Percentiles rank a stretch among this genome's conserved stretches.
Evolutionary conservation across 306 rosid genomes (phyloP).

Genomic region (Gleditsia sinensis): DNA sequence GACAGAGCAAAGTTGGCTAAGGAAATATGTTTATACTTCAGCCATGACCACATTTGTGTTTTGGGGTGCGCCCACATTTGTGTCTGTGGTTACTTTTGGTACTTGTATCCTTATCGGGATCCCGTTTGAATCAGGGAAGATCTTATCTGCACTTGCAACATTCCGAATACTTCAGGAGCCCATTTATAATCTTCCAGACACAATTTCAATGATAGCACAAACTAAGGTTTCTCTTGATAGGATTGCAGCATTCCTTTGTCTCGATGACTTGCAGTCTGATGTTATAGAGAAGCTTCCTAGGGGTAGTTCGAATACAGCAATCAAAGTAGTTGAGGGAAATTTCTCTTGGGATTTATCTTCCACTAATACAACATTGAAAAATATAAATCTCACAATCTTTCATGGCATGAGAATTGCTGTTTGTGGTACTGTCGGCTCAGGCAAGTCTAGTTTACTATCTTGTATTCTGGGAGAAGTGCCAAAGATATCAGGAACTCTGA

Average conservation of each 20-base stretch:
- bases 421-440: constrained; percentile 66
- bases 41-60: constrained; percentile 45
- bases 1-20: constrained; percentile 51
- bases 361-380: constrained; percentile 33
- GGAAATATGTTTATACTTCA: constrained; percentile 38
- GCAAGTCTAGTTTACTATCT: constrained; percentile 84
- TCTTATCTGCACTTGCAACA: constrained; percentile 63
- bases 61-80: constrained; percentile 56
- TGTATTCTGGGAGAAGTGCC: constrained; percentile 86
- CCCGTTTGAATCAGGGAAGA: constrained; percentile 62
- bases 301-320: constrained; percentile 44
- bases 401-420: constrained; percentile 54
- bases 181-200: constrained; percentile 47
- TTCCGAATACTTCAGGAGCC: constrained; percentile 53
- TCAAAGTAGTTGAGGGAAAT: constrained; percentile 45
- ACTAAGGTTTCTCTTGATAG: constrained; percentile 61
- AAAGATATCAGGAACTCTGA: constrained; percentile 64
- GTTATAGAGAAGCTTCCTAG: constrained; percentile 47
- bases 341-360: constrained; percentile 59
- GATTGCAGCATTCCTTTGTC: constrained; percentile 52
- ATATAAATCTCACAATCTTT: constrained; percentile 38
- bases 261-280: constrained; percentile 45
- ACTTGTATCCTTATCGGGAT: constrained; percentile 48
- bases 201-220: constrained; percentile 51
- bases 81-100: constrained; percentile 54